These are phyloP conservation scores for Termitomyces sp. DNA, from an alignment of 1,284 basidiomycete species.

Conservation along the genomic window DNA sequence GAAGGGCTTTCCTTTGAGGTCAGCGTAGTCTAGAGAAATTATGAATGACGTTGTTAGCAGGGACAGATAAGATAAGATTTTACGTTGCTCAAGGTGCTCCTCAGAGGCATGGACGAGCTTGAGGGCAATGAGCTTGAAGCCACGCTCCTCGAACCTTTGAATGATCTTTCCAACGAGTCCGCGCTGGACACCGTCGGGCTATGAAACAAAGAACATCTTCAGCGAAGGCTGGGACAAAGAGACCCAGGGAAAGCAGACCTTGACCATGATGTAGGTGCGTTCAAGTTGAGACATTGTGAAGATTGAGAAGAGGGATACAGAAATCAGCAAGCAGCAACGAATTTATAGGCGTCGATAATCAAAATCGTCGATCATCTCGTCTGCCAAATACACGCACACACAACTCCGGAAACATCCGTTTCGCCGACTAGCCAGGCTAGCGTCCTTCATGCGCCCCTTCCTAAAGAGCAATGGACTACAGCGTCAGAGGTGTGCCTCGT, in stretches of 20 bases:
- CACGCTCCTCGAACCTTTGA: conserved; percentile 89
- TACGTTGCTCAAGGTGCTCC: conserved; percentile 84
- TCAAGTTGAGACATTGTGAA: conserved; percentile 57
- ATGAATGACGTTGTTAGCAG: conserved; percentile 8
- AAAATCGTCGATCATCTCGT: conserved; percentile 25
- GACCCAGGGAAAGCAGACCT: conserved; percentile 41
- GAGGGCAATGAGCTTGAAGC: conserved; percentile 89
- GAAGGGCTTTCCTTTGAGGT: conserved; percentile 88
- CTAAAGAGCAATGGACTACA: conserved; percentile 83
- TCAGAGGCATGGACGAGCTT: conserved; percentile 77
- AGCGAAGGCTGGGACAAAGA: neutral
- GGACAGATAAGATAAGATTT: conserved; percentile 21
- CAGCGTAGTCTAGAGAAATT: conserved; percentile 74
- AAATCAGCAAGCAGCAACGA: conserved; percentile 25
- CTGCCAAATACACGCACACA: conserved; percentile 31
- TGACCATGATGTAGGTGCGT: conserved; percentile 89
- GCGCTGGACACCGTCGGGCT: conserved; percentile 98
- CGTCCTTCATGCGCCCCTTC: conserved; percentile 77
- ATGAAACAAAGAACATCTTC: conserved; percentile 16
- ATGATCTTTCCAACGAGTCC: conserved; percentile 94
- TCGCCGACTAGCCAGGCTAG: conserved; percentile 56
- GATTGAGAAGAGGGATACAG: conserved; percentile 30
- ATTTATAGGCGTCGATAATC: conserved; percentile 23
- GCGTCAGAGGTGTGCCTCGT: conserved; percentile 63
- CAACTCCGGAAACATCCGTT: conserved; percentile 31